Percentiles rank a stretch among this genome's conserved stretches.
Conservation (phyloP, 169 alveolate species). For the Eimeria sp. region DNA sequence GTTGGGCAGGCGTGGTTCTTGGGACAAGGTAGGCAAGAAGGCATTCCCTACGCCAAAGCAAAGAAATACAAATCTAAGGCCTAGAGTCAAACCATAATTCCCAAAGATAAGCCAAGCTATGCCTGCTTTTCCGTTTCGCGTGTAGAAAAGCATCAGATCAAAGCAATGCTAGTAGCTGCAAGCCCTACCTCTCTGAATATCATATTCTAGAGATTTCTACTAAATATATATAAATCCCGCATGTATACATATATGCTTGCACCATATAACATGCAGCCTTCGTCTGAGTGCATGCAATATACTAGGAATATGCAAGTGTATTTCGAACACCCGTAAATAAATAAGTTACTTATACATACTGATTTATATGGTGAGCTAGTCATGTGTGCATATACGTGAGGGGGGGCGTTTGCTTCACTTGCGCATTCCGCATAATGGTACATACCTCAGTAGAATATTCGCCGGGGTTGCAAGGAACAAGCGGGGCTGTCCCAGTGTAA, state of each 20-base stretch:
- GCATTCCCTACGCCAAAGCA: not conserved
- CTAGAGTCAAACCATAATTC: not conserved
- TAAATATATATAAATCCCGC: not conserved
- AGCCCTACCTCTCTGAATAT: not conserved
- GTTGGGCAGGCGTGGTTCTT: slow-evolving; percentile 50
- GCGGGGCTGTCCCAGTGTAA: not conserved
- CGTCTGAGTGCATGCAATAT: not conserved
- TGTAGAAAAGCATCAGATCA: not conserved
- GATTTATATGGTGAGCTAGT: no score
- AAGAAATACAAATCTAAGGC: not conserved
- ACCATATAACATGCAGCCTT: not conserved
- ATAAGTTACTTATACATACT: no score
- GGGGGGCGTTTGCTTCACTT: not conserved
- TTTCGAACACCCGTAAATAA: no score
- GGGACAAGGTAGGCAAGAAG: slow-evolving; percentile 19
- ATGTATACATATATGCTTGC: not conserved
- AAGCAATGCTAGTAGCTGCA: not conserved
- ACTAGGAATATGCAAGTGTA: no score
- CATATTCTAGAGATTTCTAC: no score
- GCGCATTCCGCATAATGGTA: not conserved
- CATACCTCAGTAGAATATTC: slow-evolving; percentile 12
- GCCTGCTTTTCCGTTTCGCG: not conserved
- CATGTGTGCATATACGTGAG: not conserved
- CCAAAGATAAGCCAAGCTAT: not conserved
- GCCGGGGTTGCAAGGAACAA: slow-evolving; percentile 30